Evolutionary conservation across 83 land plant genomes (phyloP).

Genomic region (Picea abies): DNA sequence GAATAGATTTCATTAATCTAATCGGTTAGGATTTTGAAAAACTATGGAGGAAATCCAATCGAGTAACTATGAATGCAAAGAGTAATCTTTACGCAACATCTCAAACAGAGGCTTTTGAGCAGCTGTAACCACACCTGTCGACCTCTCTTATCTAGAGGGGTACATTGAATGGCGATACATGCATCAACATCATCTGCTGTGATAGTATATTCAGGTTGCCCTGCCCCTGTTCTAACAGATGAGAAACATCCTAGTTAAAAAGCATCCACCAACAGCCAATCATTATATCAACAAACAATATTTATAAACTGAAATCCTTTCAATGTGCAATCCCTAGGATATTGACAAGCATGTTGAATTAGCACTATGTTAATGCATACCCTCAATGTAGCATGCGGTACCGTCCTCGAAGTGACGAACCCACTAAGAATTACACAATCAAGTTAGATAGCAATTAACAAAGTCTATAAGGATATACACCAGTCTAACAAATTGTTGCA

Average conservation of each 20-base stretch:
- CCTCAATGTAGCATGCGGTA: conserved; percentile 71
- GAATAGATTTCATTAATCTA: neutral
- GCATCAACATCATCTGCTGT: conserved; percentile 94
- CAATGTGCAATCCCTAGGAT: neutral
- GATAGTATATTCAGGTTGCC: conserved; percentile 85
- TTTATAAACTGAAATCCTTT: neutral
- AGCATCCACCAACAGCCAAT: neutral
- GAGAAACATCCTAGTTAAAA: conserved; percentile 11
- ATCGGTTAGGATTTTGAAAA: neutral
- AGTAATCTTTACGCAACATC: neutral
- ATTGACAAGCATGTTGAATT: neutral
- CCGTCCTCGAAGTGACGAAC: conserved; percentile 83
- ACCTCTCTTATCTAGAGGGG: conserved; percentile 81
- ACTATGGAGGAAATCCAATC: too few relatives aligned
- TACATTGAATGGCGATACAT: conserved; percentile 79
- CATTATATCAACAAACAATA: neutral
- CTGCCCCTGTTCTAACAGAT: conserved; percentile 69
- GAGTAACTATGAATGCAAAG: neutral
- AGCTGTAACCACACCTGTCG: conserved; percentile 53
- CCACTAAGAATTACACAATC: conserved; percentile 55
- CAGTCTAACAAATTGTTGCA: too few relatives aligned
- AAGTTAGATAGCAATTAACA: too few relatives aligned
- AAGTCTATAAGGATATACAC: too few relatives aligned
- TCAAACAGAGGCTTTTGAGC: neutral
- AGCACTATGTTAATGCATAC: conserved; percentile 32